phyloP scores from a whole-genome alignment of 1,139 yeast species.

The Candida sanyaensis region DNA sequence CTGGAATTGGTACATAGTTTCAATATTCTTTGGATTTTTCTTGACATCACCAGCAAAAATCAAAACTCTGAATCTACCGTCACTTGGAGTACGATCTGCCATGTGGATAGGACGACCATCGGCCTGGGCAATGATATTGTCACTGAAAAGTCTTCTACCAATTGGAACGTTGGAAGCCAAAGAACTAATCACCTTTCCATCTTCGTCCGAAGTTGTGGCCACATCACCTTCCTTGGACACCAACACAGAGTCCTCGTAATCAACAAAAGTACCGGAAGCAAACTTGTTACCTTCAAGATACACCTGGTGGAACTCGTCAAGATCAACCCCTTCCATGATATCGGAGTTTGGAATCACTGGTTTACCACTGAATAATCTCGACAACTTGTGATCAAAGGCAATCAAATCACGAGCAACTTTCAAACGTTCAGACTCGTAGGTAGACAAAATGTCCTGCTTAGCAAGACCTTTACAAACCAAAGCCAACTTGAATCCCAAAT shows the following conservation, averaged over 20 bases:
- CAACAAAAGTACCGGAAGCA: slow-evolving; percentile 33
- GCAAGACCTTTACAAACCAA: slow-evolving; percentile 27
- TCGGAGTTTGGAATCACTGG: slow-evolving; percentile 21
- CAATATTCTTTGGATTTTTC: slow-evolving; percentile 12
- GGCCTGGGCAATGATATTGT: slow-evolving; percentile 23
- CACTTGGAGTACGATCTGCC: slow-evolving; percentile 22
- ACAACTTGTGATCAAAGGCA: slow-evolving; percentile 30
- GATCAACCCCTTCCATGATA: slow-evolving; percentile 21
- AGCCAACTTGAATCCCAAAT: slow-evolving; percentile 37
- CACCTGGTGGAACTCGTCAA: slow-evolving; percentile 26
- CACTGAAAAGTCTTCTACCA: slow-evolving; percentile 27
- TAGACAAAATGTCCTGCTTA: slow-evolving; percentile 20
- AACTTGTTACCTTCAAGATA: slow-evolving; percentile 28
- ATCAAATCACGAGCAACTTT: slow-evolving; percentile 32
- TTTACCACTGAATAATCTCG: slow-evolving; percentile 31
- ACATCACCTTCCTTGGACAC: slow-evolving; percentile 7
- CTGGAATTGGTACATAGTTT: slow-evolving; percentile 17
- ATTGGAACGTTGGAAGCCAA: slow-evolving; percentile 25
- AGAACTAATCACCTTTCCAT: slow-evolving; percentile 7
- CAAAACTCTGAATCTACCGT: slow-evolving; percentile 28
- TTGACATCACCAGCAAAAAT: slow-evolving; percentile 26
- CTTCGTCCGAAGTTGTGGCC: slow-evolving; percentile 5
- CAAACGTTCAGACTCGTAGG: slow-evolving; percentile 30
- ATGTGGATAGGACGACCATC: slow-evolving; percentile 26
- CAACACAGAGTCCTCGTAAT: slow-evolving; percentile 22